A percentile compares a stretch with the other conserved stretches of the same genome.
These are phyloP conservation scores for Phytophthora pini DNA, from an alignment of 352 stramenopile genomes.

Conservation along the genomic window DNA sequence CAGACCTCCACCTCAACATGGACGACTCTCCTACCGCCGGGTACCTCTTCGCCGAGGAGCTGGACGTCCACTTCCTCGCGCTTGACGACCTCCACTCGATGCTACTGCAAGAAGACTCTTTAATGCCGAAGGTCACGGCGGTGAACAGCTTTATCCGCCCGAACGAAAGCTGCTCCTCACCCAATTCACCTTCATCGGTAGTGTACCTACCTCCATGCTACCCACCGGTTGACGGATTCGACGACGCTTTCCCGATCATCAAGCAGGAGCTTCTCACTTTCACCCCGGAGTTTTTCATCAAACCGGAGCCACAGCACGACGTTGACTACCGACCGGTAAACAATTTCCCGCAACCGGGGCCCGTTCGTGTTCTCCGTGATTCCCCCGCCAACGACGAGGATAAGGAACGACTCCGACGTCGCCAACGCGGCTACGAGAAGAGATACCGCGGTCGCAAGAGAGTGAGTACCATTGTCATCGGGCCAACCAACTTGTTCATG, in stretches of 20 bases:
- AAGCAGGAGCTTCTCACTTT: slow-evolving; percentile 11
- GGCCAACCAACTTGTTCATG: neutral
- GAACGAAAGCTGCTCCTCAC: neutral
- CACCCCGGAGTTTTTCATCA: slow-evolving; percentile 1
- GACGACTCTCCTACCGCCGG: slow-evolving; percentile 30
- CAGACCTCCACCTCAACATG: slow-evolving; percentile 12
- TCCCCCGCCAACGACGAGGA: slow-evolving; percentile 10
- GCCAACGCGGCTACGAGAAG: slow-evolving; percentile 53
- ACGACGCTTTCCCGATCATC: slow-evolving; percentile 3
- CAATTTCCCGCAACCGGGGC: slow-evolving; percentile 1
- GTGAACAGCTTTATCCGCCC: slow-evolving; percentile 1
- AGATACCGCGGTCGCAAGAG: slow-evolving; percentile 47
- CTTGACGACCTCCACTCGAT: slow-evolving; percentile 33
- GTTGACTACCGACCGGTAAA: neutral
- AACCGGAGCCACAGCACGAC: slow-evolving; percentile 6
- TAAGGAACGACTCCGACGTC: slow-evolving; percentile 42
- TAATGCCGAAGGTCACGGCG: neutral
- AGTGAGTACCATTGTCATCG: slow-evolving; percentile 36
- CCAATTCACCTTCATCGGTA: slow-evolving; percentile 34
- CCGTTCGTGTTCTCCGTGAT: slow-evolving; percentile 1
- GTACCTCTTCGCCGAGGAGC: slow-evolving; percentile 38
- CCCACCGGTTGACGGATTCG: neutral
- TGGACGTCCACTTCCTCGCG: slow-evolving; percentile 29
- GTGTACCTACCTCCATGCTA: slow-evolving; percentile 22
- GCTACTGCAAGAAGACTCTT: slow-evolving; percentile 13